These are phyloP conservation scores for Nepenthes alata DNA, from an alignment of 179 eudicot genomes.

Conservation along the genomic window DNA sequence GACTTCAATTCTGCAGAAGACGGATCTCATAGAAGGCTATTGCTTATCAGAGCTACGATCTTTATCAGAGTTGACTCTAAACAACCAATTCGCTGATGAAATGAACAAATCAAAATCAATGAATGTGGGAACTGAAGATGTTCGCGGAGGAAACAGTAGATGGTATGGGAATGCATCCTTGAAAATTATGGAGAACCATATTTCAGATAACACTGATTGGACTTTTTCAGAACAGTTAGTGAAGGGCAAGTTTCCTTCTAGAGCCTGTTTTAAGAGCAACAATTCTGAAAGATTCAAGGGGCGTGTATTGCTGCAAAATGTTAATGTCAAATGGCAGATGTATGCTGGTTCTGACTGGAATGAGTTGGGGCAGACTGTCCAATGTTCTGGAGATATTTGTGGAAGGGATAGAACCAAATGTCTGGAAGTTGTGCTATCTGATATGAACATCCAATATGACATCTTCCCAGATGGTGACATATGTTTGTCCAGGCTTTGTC, in stretches of 20 bases:
- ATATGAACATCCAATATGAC: conserved; percentile 43
- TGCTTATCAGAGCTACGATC: conserved; percentile 52
- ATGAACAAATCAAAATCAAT: conserved; percentile 15
- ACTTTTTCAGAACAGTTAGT: conserved; percentile 17
- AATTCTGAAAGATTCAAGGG: conserved; percentile 41
- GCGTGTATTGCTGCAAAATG: conserved; percentile 45
- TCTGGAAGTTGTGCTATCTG: conserved; percentile 60
- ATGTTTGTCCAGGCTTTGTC: conserved; percentile 44
- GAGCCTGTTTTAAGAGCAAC: conserved; percentile 12
- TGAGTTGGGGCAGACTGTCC: conserved; percentile 19
- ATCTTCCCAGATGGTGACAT: conserved; percentile 60
- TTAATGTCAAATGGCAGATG: conserved; percentile 65
- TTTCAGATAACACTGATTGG: conserved; percentile 23
- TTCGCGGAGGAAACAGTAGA: conserved; percentile 34
- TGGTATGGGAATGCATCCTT: conserved; percentile 58
- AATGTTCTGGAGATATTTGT: conserved; percentile 18
- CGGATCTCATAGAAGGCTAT: conserved; percentile 71
- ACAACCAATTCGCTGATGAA: conserved; percentile 30
- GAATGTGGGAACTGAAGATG: conserved; percentile 19
- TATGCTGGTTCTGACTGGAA: conserved; percentile 85
- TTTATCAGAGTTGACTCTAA: conserved; percentile 34
- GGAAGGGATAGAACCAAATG: conserved; percentile 52
- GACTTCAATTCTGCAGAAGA: conserved; percentile 21
- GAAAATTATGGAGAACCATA: conserved; percentile 63
- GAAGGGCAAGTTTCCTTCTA: conserved; percentile 14